A percentile compares a stretch with the other conserved stretches of the same genome.
Evolutionary conservation across 805 yeast species (phyloP).

Genomic region (Cyberlindnera sargentensis): DNA sequence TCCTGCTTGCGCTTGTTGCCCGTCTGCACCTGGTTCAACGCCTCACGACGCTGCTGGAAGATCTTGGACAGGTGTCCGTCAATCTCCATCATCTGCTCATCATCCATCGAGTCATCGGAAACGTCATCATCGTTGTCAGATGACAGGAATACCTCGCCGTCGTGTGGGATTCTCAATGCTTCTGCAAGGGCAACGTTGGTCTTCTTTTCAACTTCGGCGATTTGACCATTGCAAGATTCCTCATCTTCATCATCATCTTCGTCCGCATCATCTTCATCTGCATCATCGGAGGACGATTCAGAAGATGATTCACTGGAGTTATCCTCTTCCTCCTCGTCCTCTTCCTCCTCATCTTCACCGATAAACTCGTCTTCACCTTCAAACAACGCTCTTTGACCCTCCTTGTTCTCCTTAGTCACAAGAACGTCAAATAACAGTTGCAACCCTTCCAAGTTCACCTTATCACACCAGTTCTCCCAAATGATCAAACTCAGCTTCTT

Average conservation of each 20-base stretch:
- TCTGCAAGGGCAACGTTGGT: slow-evolving; percentile 62
- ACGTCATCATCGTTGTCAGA: slow-evolving; percentile 45
- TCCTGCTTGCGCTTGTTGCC: slow-evolving; percentile 69
- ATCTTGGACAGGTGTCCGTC: slow-evolving; percentile 79
- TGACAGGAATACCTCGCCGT: slow-evolving; percentile 32
- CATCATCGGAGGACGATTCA: slow-evolving; percentile 26
- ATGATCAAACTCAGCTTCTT: slow-evolving; percentile 49
- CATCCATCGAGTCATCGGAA: slow-evolving; percentile 84
- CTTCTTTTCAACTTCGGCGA: slow-evolving; percentile 40
- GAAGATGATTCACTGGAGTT: background rate
- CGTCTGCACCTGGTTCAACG: slow-evolving; percentile 44
- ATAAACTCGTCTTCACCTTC: slow-evolving; percentile 50
- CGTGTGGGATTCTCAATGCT: slow-evolving; percentile 59
- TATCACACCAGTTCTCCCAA: slow-evolving; percentile 49
- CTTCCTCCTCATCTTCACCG: slow-evolving; percentile 41
- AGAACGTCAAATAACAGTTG: slow-evolving; percentile 47
- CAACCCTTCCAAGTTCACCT: slow-evolving; percentile 39
- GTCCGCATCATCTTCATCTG: slow-evolving; percentile 25
- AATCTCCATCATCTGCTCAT: slow-evolving; percentile 92
- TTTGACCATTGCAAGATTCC: slow-evolving; percentile 22
- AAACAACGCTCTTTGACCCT: slow-evolving; percentile 73
- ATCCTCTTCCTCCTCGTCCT: slow-evolving; percentile 29
- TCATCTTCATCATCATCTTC: slow-evolving; percentile 30
- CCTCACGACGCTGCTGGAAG: slow-evolving; percentile 74
- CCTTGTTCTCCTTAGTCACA: slow-evolving; percentile 64